phyloP scores from a whole-genome alignment of 23 red algal species.

The Pyropia yezoensis region DNA sequence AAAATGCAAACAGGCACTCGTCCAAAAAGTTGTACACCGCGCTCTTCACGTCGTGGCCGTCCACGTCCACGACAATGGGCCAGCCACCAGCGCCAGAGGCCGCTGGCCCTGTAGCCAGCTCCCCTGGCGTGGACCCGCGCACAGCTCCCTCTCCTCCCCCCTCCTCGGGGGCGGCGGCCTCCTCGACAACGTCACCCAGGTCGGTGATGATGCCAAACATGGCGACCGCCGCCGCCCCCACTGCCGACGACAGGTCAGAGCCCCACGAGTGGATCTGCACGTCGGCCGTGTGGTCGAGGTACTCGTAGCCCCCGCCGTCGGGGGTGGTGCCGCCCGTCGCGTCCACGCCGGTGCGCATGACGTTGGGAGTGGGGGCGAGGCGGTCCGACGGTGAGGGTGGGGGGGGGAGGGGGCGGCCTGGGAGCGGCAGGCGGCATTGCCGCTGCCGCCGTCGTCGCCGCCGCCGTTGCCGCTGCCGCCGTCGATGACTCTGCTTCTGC shows the following conservation, averaged over 20 bases:
- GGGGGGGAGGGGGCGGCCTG: too few species aligned
- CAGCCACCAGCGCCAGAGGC: not conserved
- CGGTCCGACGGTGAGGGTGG: too few species aligned
- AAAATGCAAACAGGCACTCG: conserved; percentile 78
- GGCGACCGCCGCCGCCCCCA: conserved; percentile 51
- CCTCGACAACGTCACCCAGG: conserved; percentile 14
- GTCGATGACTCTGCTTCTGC: too few species aligned
- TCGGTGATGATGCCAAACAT: conserved; percentile 86
- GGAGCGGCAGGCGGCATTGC: too few species aligned
- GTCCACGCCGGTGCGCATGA: too few species aligned
- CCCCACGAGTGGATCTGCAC: conserved; percentile 93
- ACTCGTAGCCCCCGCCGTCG: conserved; percentile 44
- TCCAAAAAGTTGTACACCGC: conserved; percentile 79
- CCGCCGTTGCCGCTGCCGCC: too few species aligned
- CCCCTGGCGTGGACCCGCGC: too few species aligned
- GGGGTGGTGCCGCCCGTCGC: too few species aligned
- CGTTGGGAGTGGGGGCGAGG: too few species aligned
- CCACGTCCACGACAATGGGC: conserved; percentile 11
- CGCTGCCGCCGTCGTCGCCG: too few species aligned
- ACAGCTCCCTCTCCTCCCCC: too few species aligned
- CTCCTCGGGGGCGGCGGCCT: not conserved
- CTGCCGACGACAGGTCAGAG: conserved; percentile 22
- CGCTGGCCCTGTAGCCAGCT: too few species aligned
- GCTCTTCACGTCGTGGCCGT: conserved; percentile 76
- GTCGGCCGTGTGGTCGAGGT: conserved; percentile 93